Base-by-base conservation (phyloP, 139 green algal species). In the Mesostigma viride region DNA sequence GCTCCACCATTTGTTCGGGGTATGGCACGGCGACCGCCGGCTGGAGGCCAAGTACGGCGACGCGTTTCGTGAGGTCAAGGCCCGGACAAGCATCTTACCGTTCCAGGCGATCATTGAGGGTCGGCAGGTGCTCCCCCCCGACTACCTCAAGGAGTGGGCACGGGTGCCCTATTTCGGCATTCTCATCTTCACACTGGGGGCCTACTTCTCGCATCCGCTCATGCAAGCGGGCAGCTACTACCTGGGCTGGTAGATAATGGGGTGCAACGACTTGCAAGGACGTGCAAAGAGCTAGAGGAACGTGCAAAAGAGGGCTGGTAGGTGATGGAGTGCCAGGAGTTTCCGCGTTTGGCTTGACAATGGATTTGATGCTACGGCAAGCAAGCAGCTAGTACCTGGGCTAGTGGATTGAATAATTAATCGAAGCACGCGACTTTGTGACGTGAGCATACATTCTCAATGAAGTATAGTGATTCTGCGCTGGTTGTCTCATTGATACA, bases 91-190 rank as follows among this genome's bases (percentile, higher is more conserved):
- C 76, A 85, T 74, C 0, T 8, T 94, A 31, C 91, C 91, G 0
- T 97, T 97, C 68, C 56, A 33, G 28, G 75, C 75, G 1, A 78
- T 61, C 24, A 48, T 80, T 66, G 88, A 97, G 35, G 91, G 91
- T 1, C 79, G 92, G 11, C 91, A 97, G 80, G 27, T 86, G 76
- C 83, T 97, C 64, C 91, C 91, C 0, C 8, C 57, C 20, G 89
- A 95, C 51, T 97, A 95, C 81, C 96, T 85, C 70, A 91, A 86
- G 81, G 91, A 97, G 82, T 97, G 88, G 34, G 57, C 94, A 57
- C 79, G 92, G 1, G 70, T 82, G 48, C 91, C 91, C 0, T 97
- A 97, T 68, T 30, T 88, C 4, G 81, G 77, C 0, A 75, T 79
- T 2, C 78, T 84, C 0, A 72, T 67, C 1, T 83, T 97, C 34